Conservation (phyloP, 2,329 filamentous ascomycete species). For the Fusarium coicis region DNA sequence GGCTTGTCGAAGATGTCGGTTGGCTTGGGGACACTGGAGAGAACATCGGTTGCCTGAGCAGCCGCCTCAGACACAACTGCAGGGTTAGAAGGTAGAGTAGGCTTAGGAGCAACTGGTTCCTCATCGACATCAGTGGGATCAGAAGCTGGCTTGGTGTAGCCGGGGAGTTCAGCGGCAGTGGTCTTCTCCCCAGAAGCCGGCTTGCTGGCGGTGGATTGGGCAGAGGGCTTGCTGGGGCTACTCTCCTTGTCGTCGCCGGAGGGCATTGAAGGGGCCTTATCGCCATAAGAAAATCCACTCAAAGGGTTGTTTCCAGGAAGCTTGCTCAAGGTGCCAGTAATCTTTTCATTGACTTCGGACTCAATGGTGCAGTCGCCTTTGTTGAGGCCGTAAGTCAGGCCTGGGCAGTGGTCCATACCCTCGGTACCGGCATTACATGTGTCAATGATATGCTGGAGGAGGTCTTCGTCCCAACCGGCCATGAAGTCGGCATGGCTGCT, state of each 20-base stretch:
- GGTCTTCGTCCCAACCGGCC: conserved; percentile 74
- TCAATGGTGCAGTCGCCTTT: conserved; percentile 62
- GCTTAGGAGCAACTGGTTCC: conserved; percentile 9
- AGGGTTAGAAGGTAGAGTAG: conserved; percentile 18
- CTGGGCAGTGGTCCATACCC: conserved; percentile 72
- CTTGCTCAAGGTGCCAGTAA: conserved; percentile 55
- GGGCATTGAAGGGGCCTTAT: conserved; percentile 11
- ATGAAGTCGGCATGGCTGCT: conserved; percentile 78
- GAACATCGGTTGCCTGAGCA: conserved; percentile 17
- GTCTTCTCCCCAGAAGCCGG: conserved; percentile 17
- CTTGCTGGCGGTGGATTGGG: conserved; percentile 9
- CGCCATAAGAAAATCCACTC: conserved; percentile 62
- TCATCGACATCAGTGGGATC: conserved; percentile 8
- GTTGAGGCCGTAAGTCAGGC: conserved; percentile 65
- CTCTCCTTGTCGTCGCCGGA: conserved; percentile 14
- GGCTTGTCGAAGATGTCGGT: conserved; percentile 30
- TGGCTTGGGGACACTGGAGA: conserved; percentile 27
- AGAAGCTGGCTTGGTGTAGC: conserved; percentile 17
- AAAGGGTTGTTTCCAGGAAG: conserved; percentile 68
- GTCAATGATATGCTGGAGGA: conserved; percentile 74
- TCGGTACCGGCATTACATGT: conserved; percentile 69
- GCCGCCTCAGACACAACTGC: conserved; percentile 31
- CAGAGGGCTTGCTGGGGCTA: conserved; percentile 16
- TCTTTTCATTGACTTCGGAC: conserved; percentile 58
- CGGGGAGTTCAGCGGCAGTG: conserved; percentile 15